phyloP scores from a whole-genome alignment of 2,329 filamentous ascomycete genomes.

The Cytospora mali region DNA sequence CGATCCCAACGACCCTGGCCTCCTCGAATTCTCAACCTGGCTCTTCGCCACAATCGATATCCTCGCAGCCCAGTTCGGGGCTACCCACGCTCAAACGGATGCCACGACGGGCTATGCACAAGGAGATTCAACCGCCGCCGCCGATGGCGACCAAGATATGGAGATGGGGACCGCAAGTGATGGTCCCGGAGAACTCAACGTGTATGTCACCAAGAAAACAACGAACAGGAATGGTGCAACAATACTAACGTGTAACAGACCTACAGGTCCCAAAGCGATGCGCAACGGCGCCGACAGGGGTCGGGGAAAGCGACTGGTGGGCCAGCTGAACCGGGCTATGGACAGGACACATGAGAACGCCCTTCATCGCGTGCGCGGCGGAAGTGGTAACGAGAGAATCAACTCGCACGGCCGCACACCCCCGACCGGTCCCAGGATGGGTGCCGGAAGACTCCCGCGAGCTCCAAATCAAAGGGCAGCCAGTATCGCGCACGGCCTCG shows the following conservation, averaged over 20 bases:
- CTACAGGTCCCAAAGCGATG: conserved; percentile 94
- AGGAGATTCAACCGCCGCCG: conserved; percentile 37
- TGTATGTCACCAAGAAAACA: conserved; percentile 50
- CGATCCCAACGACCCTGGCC: conserved; percentile 78
- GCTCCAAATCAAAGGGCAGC: conserved; percentile 54
- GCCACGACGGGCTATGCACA: conserved; percentile 39
- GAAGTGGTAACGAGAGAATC: conserved; percentile 75
- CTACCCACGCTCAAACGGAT: conserved; percentile 41
- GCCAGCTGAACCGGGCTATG: conserved; percentile 81
- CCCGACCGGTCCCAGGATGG: conserved; percentile 70
- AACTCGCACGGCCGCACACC: conserved; percentile 74
- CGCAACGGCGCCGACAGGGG: conserved; percentile 67
- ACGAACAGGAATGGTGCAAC: conserved; percentile 18
- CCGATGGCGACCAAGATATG: conserved; percentile 59
- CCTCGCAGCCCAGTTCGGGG: conserved; percentile 66
- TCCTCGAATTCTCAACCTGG: conserved; percentile 85
- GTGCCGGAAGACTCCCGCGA: conserved; percentile 50
- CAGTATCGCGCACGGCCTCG: conserved; percentile 54
- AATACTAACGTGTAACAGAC: conserved; percentile 61
- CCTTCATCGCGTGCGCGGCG: conserved; percentile 77
- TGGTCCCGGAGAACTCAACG: conserved; percentile 54
- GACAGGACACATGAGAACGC: conserved; percentile 75
- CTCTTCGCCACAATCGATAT: conserved; percentile 83
- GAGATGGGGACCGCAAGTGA: conserved; percentile 68
- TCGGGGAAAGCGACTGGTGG: conserved; percentile 80